These are phyloP conservation scores for Strigomonas culicis DNA, from an alignment of 208 protist genomes.

Conservation along the genomic window DNA sequence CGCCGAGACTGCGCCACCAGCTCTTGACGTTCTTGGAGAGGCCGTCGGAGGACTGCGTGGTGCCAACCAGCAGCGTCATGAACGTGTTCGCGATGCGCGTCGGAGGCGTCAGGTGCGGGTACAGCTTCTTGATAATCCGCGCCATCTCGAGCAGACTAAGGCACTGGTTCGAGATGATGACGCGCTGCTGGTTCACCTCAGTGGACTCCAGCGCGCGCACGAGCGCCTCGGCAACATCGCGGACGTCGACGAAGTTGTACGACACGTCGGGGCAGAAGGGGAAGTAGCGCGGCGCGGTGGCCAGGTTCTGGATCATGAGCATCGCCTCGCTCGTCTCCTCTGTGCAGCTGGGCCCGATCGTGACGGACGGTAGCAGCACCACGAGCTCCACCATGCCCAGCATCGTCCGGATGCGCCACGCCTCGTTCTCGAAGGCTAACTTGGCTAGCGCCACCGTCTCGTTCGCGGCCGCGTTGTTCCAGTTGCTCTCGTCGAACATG, in stretches of 20 bases:
- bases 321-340: slow-evolving; percentile 83
- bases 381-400: slow-evolving; percentile 87
- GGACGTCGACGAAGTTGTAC: slow-evolving; percentile 91
- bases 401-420: slow-evolving; percentile 86
- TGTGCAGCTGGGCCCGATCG: slow-evolving; percentile 79
- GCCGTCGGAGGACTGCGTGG: slow-evolving; percentile 31
- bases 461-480: slow-evolving; percentile 65
- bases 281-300: slow-evolving; percentile 60
- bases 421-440: slow-evolving; percentile 85
- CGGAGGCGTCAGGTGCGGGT: slow-evolving; percentile 75
- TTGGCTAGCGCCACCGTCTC: slow-evolving; percentile 81
- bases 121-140: slow-evolving; percentile 62
- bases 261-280: slow-evolving; percentile 81
- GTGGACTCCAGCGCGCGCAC: slow-evolving; percentile 73
- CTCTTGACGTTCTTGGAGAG: slow-evolving; percentile 56
- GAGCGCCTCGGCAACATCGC: slow-evolving; percentile 83
- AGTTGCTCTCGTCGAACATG: slow-evolving; percentile 76
- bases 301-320: slow-evolving; percentile 60
- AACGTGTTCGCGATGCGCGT: slow-evolving; percentile 75
- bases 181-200: slow-evolving; percentile 72
- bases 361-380: slow-evolving; percentile 81
- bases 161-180: slow-evolving; percentile 81
- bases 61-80: slow-evolving; percentile 67
- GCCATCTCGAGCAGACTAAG: slow-evolving; percentile 69
- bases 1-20: slow-evolving; percentile 81